A percentile compares a stretch with the other conserved stretches of the same genome.
These are phyloP conservation scores for Talaromyces sp. DNA, from an alignment of 2,329 filamentous ascomycete genomes.

Conservation along the genomic window DNA sequence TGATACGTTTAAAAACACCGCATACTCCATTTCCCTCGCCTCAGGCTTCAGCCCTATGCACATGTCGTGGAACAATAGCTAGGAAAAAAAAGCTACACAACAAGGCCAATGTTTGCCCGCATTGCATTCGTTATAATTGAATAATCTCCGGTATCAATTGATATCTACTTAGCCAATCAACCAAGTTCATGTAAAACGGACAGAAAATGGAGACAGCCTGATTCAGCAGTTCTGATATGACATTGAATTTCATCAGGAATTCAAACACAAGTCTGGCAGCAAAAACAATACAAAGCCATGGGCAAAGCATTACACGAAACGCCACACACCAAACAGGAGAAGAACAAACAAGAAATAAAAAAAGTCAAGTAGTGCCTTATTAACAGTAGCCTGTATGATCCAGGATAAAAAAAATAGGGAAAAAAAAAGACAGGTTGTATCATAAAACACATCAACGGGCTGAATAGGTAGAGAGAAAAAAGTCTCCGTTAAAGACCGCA, in stretches of 20 bases:
- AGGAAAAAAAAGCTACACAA: not conserved
- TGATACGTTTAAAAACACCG: not conserved
- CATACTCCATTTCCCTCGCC: not conserved
- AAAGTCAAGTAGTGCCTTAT: not conserved
- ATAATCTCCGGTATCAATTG: not conserved
- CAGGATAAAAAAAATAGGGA: not conserved
- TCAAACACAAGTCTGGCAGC: not conserved
- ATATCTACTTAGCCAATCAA: not conserved
- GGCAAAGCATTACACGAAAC: not conserved
- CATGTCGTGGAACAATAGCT: not conserved
- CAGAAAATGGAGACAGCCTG: no score
- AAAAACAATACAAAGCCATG: not conserved
- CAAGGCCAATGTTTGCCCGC: not conserved
- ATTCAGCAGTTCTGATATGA: not conserved
- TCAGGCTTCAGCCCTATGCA: not conserved
- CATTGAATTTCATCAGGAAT: not conserved
- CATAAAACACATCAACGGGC: not conserved
- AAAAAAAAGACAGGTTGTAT: not conserved
- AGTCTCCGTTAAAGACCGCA: not conserved
- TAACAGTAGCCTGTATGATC: not conserved
- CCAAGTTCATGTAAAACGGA: not conserved
- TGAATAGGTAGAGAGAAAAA: not conserved
- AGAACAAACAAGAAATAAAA: not conserved
- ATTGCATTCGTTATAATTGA: not conserved
- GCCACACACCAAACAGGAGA: not conserved